These are phyloP conservation scores for Closterium sp. DNA, from an alignment of 139 green algal species.

Conservation along the genomic window DNA sequence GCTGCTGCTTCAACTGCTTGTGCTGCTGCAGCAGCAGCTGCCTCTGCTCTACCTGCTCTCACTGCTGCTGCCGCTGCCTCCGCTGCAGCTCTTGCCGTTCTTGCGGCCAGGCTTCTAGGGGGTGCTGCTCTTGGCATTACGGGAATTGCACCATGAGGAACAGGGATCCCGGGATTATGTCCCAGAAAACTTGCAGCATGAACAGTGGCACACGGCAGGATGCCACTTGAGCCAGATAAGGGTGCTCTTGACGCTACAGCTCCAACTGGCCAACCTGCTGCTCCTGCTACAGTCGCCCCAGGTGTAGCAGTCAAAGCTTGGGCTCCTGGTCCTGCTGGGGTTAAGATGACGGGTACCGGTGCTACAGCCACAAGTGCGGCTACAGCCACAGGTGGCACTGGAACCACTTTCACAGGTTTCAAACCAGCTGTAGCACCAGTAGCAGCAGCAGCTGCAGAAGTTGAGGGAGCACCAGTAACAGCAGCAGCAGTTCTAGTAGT, in stretches of 20 bases:
- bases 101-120: not conserved
- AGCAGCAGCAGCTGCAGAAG: not conserved
- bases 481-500: not conserved
- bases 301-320: no score
- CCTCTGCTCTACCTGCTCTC: not conserved
- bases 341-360: no score
- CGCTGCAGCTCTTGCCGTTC: not conserved
- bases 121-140: not conserved
- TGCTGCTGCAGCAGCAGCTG: not conserved
- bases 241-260: not conserved
- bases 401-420: no score
- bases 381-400: no score
- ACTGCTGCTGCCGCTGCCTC: not conserved
- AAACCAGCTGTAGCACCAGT: not conserved
- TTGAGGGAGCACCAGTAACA: not conserved
- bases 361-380: no score
- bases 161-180: not conserved
- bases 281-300: no score
- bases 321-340: no score
- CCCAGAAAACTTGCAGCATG: not conserved
- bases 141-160: not conserved
- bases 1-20: not conserved
- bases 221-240: not conserved
- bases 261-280: no score
- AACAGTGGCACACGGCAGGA: not conserved